Conservation (phyloP, 2,329 filamentous ascomycete species). For the Rhexocercosporidium sp. region DNA sequence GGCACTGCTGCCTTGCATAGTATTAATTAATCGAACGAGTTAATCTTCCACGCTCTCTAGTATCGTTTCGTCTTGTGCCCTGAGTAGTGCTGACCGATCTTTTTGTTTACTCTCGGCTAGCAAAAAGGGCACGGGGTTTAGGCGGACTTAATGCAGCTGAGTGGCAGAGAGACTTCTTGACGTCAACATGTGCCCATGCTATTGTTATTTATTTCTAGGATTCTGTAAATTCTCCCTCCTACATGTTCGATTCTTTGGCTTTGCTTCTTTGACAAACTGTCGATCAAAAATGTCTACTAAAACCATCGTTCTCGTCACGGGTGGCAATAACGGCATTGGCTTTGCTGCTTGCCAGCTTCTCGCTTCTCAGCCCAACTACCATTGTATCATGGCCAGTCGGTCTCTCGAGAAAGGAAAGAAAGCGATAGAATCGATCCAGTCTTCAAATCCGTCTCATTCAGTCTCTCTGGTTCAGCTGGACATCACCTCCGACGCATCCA, state of each 20-base stretch:
- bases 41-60: too few species aligned
- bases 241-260: not conserved
- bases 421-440: not conserved
- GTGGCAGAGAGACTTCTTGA: not conserved
- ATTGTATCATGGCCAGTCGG: not conserved
- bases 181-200: not conserved
- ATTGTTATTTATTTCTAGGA: not conserved
- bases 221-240: not conserved
- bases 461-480: constrained; percentile 5
- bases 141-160: not conserved
- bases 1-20: too few species aligned
- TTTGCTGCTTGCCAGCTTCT: not conserved
- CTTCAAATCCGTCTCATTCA: not conserved
- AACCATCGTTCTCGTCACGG: not conserved
- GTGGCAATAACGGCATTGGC: constrained; percentile 5
- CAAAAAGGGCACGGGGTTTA: not conserved
- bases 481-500: not conserved
- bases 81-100: too few species aligned
- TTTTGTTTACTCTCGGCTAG: not conserved
- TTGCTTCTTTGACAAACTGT: not conserved
- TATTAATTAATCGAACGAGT: too few species aligned
- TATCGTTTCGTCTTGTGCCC: too few species aligned
- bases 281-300: not conserved
- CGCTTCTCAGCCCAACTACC: not conserved
- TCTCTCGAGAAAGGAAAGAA: not conserved